phyloP scores from a whole-genome alignment of 2,329 filamentous ascomycete genomes.

The Fusarium domesticum region DNA sequence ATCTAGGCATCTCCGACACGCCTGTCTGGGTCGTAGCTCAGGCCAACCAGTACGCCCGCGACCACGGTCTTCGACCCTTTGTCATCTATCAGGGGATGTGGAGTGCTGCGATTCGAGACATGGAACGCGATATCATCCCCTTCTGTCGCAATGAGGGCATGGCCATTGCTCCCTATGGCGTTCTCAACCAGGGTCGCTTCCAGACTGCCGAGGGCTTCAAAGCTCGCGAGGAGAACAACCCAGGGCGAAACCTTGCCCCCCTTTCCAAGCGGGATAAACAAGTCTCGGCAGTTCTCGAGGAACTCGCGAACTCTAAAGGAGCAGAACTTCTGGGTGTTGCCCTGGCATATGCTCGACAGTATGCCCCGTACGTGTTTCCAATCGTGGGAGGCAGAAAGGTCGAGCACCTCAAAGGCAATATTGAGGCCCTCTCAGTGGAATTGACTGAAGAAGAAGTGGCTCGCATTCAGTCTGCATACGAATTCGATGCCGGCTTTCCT shows the following conservation, averaged over 20 bases:
- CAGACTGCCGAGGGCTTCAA: slow-evolving; percentile 20
- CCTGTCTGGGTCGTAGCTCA: slow-evolving; percentile 30
- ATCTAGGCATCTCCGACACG: slow-evolving; percentile 28
- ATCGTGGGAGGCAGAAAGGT: slow-evolving; percentile 3
- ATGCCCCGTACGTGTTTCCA: slow-evolving; percentile 2
- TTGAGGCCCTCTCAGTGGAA: neutral
- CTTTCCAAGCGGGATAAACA: neutral
- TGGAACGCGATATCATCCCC: slow-evolving; percentile 30
- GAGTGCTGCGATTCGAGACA: slow-evolving; percentile 23
- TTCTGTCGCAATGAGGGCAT: slow-evolving; percentile 27
- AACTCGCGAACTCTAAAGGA: neutral
- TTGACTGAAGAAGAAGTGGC: neutral
- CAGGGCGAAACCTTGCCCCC: neutral
- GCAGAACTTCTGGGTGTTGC: neutral
- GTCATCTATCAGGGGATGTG: slow-evolving; percentile 29
- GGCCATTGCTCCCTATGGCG: slow-evolving; percentile 53
- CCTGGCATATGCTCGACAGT: slow-evolving; percentile 2
- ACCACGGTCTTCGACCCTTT: slow-evolving; percentile 26
- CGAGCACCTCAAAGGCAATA: neutral
- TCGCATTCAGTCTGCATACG: neutral
- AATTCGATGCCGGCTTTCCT: slow-evolving; percentile 2
- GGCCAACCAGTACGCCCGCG: slow-evolving; percentile 28
- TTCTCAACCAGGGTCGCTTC: slow-evolving; percentile 42
- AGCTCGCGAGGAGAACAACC: neutral
- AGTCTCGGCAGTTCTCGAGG: neutral